A percentile compares a stretch with the other conserved stretches of the same genome.
These are phyloP conservation scores for Ochromonadaceae sp. DNA, from an alignment of 352 stramenopile genomes.

Conservation along the genomic window DNA sequence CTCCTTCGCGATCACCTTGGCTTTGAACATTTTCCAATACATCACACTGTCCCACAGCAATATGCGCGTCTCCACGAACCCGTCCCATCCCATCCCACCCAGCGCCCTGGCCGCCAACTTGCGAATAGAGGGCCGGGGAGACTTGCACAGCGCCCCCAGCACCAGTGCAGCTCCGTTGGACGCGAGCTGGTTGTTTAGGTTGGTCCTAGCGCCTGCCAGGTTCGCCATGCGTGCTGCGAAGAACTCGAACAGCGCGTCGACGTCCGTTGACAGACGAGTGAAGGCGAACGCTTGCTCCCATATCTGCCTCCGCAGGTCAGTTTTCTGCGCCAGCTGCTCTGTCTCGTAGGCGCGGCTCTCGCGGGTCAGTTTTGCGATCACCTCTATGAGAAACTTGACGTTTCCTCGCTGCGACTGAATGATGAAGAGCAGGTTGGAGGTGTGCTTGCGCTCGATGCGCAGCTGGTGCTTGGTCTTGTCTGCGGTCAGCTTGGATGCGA, in stretches of 20 bases:
- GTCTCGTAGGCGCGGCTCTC: background rate
- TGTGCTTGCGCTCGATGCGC: background rate
- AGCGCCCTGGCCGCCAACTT: slow-evolving; percentile 25
- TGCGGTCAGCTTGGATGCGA: background rate
- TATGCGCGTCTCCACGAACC: slow-evolving; percentile 22
- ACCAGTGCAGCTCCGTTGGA: slow-evolving; percentile 19
- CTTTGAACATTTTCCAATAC: slow-evolving; percentile 18
- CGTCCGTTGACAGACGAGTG: slow-evolving; percentile 13
- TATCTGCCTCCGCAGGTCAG: background rate
- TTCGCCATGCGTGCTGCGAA: slow-evolving; percentile 25
- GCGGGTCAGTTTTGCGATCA: background rate
- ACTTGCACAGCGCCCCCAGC: slow-evolving; percentile 13
- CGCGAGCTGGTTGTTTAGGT: slow-evolving; percentile 23
- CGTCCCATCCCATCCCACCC: slow-evolving; percentile 25
- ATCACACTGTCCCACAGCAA: slow-evolving; percentile 18
- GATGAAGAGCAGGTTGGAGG: background rate
- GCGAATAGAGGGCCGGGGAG: slow-evolving; percentile 5
- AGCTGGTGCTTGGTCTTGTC: background rate
- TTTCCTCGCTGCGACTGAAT: slow-evolving; percentile 1
- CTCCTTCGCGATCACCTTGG: background rate
- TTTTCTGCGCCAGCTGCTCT: background rate
- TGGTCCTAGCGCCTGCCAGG: slow-evolving; percentile 21
- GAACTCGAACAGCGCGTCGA: slow-evolving; percentile 30
- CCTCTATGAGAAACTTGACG: background rate
- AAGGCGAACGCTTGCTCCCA: slow-evolving; percentile 5